phyloP scores from a whole-genome alignment of 1,284 basidiomycete genomes.

The Ganoderma lucidum region DNA sequence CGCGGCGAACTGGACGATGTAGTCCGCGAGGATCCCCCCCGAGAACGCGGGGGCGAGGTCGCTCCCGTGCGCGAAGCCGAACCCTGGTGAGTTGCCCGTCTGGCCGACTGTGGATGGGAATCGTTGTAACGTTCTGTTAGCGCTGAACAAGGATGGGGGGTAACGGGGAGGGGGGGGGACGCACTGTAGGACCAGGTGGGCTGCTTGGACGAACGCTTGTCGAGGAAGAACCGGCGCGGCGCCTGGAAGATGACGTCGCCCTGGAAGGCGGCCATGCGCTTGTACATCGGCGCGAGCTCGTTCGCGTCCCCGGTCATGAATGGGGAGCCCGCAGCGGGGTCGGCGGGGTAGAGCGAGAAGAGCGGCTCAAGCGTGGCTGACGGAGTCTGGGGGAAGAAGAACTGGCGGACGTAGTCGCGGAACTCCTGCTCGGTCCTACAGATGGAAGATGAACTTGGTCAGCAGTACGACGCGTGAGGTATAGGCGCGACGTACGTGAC shows the following conservation, averaged over 20 bases:
- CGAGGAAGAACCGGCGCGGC: conserved; percentile 41
- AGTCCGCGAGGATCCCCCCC: conserved; percentile 30
- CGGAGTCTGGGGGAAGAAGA: conserved; percentile 21
- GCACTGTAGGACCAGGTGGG: conserved; percentile 55
- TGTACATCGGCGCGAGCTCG: conserved; percentile 35
- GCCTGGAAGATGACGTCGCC: conserved; percentile 53
- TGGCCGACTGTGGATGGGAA: conserved; percentile 47
- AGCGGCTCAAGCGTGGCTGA: conserved; percentile 23
- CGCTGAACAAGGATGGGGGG: background rate
- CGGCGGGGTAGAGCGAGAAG: conserved; percentile 34
- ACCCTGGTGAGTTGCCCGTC: conserved; percentile 51
- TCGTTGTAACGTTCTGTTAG: background rate
- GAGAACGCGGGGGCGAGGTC: conserved; percentile 26
- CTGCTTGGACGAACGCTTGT: conserved; percentile 49
- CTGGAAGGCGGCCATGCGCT: conserved; percentile 40
- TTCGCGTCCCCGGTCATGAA: conserved; percentile 37
- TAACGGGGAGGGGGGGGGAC: conserved; percentile 11
- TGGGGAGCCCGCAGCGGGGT: conserved; percentile 35
- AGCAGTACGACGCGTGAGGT: background rate
- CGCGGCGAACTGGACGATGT: conserved; percentile 35
- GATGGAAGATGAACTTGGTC: background rate
- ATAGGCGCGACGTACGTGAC: conserved; percentile 13
- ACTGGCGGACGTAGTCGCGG: conserved; percentile 20
- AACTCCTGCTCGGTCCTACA: conserved; percentile 24
- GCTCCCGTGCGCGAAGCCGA: conserved; percentile 40